Base-by-base conservation (phyloP, 768 basidiomycete species). In the Lentinus brumalis region DNA sequence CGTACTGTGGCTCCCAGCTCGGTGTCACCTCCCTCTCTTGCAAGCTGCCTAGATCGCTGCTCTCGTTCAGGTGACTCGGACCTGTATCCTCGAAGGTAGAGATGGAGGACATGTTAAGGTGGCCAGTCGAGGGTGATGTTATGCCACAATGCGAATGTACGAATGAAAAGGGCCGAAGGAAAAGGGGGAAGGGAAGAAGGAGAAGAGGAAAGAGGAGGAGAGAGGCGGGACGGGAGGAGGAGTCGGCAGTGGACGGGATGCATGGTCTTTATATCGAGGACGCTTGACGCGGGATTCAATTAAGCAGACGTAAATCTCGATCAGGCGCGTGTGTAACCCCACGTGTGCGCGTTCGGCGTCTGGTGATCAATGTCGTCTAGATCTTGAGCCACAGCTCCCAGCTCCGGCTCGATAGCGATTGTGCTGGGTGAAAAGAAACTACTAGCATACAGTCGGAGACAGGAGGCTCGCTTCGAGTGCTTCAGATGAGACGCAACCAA, bases 221-320 rank as follows among this genome's bases (percentile, higher is more conserved):
- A 45, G 44, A 31, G 39, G 39, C 21, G 29, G 18, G 42, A 26
- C 29, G 41, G 30, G 15, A 32, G 30, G 51, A 3, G 51, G 35
- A 35, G 35, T 35, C 35, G 35, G 7, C 11, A 30, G 46, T 12
- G 21, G 46, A 4, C 10, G 26, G 29, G 29, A 8, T 11, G 46
- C 21, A 30, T 14, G 7, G 21, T 30, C 35, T 49, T 26, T 49
- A 49, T 49, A 49, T 18, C 29, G 21, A 49, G 21, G 26, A 49
- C 21, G 21, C 6, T 9, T 35, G 46, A 47, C 46, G 46, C 46
- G n/a, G 46, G 46, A 56, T 40, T 61, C 51, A 41, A 61, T 61
- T 61, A 61, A 56, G 32, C 12, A 44, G 29, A 61, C 60, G 60
- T 61, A 61, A 61, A 52, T 61, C 60, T 56, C 54, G 60, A 61